Conservation (phyloP, 2,329 filamentous ascomycete species). For the Trichoderma sp. region DNA sequence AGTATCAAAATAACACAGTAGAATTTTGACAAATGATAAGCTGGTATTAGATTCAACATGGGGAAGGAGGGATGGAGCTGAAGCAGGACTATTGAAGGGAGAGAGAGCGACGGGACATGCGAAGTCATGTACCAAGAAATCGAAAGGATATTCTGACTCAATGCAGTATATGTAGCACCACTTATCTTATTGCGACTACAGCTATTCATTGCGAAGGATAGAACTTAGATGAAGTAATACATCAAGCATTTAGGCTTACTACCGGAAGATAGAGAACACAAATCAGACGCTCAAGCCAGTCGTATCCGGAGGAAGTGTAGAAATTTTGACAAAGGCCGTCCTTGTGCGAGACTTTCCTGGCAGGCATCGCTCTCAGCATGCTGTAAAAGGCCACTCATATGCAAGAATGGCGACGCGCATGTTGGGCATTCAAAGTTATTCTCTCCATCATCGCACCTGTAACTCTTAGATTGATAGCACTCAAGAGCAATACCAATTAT, state of each 20-base stretch:
- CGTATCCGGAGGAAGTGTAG: background rate
- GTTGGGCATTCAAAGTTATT: background rate
- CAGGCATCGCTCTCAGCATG: background rate
- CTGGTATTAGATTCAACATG: background rate
- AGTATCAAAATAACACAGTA: background rate
- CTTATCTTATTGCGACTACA: background rate
- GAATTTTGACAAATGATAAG: background rate
- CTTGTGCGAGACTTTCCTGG: background rate
- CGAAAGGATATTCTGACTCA: too few relatives aligned
- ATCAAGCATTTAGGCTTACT: background rate
- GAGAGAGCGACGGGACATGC: too few relatives aligned
- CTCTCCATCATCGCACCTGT: background rate
- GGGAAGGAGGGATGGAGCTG: too few relatives aligned
- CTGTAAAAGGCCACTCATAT: background rate
- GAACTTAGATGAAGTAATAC: background rate
- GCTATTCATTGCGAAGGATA: accelerated
- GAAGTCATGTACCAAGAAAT: too few relatives aligned
- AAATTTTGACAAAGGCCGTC: background rate
- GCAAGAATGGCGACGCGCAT: background rate
- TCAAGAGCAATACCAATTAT: background rate
- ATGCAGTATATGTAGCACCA: background rate
- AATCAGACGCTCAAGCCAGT: background rate
- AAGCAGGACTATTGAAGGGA: too few relatives aligned
- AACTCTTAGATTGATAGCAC: background rate
- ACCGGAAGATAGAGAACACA: background rate